phyloP scores from a whole-genome alignment of 352 stramenopile species.

The Phytophthora podocarpi region DNA sequence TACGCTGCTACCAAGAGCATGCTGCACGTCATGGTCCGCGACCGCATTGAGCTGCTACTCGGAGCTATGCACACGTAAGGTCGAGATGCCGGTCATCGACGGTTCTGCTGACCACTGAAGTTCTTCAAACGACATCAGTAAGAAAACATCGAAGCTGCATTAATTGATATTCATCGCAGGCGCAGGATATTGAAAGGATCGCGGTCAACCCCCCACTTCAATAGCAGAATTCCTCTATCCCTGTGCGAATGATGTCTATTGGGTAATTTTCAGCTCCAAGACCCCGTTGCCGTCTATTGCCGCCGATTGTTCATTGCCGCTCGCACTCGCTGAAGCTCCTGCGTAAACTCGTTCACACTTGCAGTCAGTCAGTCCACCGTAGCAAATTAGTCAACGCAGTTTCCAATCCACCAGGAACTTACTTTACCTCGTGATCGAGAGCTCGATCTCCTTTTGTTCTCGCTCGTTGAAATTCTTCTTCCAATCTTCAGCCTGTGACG shows the following conservation, averaged over 20 bases:
- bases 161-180: constrained; percentile 2
- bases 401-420: background rate
- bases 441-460: constrained; percentile 25
- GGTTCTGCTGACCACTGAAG: background rate
- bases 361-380: background rate
- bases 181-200: background rate
- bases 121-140: constrained; percentile 8
- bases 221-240: background rate
- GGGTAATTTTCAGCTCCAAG: background rate
- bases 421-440: constrained; percentile 30
- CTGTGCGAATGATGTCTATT: no score
- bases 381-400: background rate
- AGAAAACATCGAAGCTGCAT: constrained; percentile 9
- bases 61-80: constrained; percentile 28
- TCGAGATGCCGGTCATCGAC: background rate
- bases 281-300: constrained; percentile 1
- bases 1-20: constrained; percentile 49
- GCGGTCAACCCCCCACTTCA: background rate
- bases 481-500: constrained; percentile 3
- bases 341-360: constrained; percentile 31
- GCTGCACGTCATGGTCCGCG: constrained; percentile 83
- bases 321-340: constrained; percentile 31
- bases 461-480: constrained; percentile 22
- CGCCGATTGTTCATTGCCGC: constrained; percentile 19
- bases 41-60: constrained; percentile 63